These are phyloP conservation scores for Fonsecaea monophora DNA, from an alignment of 2,329 filamentous ascomycete species.

Conservation along the genomic window DNA sequence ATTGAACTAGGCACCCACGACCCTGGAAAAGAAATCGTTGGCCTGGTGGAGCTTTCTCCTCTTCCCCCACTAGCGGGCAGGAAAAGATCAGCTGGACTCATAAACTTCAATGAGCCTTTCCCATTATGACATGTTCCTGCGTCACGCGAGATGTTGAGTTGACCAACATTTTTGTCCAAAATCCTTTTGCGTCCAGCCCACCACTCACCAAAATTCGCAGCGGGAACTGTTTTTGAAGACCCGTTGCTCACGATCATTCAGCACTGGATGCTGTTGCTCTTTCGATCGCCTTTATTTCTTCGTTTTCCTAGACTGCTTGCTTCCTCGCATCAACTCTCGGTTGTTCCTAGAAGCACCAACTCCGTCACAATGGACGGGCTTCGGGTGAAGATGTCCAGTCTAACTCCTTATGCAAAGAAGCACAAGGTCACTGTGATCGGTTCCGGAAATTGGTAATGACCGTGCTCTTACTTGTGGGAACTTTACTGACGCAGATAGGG, in stretches of 20 bases:
- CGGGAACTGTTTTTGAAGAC: slow-evolving; percentile 11
- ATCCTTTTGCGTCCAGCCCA: slow-evolving; percentile 26
- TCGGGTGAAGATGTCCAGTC: slow-evolving; percentile 53
- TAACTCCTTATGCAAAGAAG: slow-evolving; percentile 67
- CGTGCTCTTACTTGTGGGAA: neutral
- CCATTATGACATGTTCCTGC: slow-evolving; percentile 28
- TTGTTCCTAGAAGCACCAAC: slow-evolving; percentile 4
- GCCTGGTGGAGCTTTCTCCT: slow-evolving; percentile 2
- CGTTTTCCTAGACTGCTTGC: slow-evolving; percentile 28
- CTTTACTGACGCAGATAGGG: slow-evolving; percentile 61
- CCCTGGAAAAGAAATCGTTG: slow-evolving; percentile 6
- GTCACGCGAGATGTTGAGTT: slow-evolving; percentile 35
- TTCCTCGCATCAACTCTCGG: slow-evolving; percentile 7
- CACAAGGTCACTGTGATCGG: slow-evolving; percentile 95
- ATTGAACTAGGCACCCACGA: slow-evolving; percentile 1
- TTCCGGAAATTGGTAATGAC: slow-evolving; percentile 87
- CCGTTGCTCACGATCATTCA: neutral
- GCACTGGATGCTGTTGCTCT: slow-evolving; percentile 32
- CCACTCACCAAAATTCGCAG: slow-evolving; percentile 18
- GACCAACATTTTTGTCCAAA: slow-evolving; percentile 35
- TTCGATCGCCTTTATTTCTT: slow-evolving; percentile 21
- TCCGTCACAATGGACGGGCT: slow-evolving; percentile 32
- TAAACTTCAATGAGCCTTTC: slow-evolving; percentile 8
- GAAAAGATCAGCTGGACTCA: slow-evolving; percentile 18
- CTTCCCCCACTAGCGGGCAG: neutral